Evolutionary conservation across 192 early-diverging fungal species (phyloP), one percentile per base, ranked within the genome.

Genomic region (Coemansia pectinata): DNA sequence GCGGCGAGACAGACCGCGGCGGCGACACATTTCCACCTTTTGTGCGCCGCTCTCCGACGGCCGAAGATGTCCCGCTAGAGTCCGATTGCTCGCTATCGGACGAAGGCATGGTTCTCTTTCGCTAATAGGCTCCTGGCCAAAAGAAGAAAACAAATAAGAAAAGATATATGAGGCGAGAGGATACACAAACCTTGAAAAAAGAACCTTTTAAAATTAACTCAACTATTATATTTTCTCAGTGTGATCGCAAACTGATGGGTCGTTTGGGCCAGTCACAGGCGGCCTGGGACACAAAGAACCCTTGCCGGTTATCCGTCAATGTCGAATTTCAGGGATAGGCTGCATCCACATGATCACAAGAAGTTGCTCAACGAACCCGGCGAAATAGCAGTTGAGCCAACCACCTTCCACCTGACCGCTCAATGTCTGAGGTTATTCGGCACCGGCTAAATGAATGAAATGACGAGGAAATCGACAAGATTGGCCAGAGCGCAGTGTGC

Each of bases 11-110:
- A 27, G 45, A 15, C 23, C 31, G n/a, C 52, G 38, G 39, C 17
- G 61, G 27, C 15, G 61, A 53, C 12, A 57, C 5, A 33, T n/a
- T 10, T 47, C 42, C 47, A 31, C 25, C 25, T 12, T 57, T 45
- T 7, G 23, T 36, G 50, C 38, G 42, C 58, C 17, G 40, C 15
- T 59, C 14, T 27, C 23, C 25, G n/a, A 14, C 15, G 23, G 44
- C 38, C 14, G 40, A n/a, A 31, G 44, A 41, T 10, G 55, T n/a
- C 41, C 19, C 55, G 55, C 55, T 57, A 57, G 55, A 31, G 29
- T 57, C 55, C 29, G 55, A 58, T 15, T n/a, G 33, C 47, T 45
- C 55, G 66, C 66, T 60, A 41, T 68, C 66, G 17, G 38, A 55
- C 2, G 38, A 29, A 31, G 53, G 2, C 42, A 48, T 44, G 36